Evolutionary conservation across 139 green algal genomes (phyloP), one percentile per base, ranked within the genome.

Genomic region (Chlamydomonas incerta): DNA sequence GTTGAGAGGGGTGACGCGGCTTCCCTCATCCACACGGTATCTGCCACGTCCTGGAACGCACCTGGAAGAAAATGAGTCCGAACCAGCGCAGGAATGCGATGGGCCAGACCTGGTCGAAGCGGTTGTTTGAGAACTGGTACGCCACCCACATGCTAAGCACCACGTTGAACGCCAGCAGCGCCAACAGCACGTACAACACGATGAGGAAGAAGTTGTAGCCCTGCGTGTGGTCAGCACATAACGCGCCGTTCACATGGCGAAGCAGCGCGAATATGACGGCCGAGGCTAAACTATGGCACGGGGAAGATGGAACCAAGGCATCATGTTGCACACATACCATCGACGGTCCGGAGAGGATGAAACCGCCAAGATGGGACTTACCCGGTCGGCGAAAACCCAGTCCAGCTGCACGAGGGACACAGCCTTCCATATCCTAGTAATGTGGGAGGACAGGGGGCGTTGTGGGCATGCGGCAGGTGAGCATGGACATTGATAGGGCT

Each of bases 41-140:
- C n/a, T n/a, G n/a, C n/a, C n/a, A n/a, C n/a, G n/a, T n/a, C n/a
- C n/a, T n/a, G 8, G 55, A 6, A 26, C 50, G 9, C 66, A 86
- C 85, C 85, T 89, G 85, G 55, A 77, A 89, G 66, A 90, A 90
- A 24, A 90, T 87, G 46, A 74, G 34, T 0, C 31, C 72, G 37
- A 87, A 82, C 71, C 35, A 82, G 24, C 82, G 71, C 57, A 87
- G 62, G 72, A 90, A 80, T n/a, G 57, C 37, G 63, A 90, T 90
- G 29, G 81, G 81, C 81, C 81, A 87, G 37, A 87, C 81, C 57
- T 81, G 71, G 33, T 80, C 70, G 29, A 87, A 87, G 29, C 81
- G 70, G 71, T 87, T 87, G 29, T 87, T 62, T 2, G 46, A 71
- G 58, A 87, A 87, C 17, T 58, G 50, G n/a, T 72, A 15, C 70